Conservation (phyloP, 345 rosid genomes). For the Salix viminalis region DNA sequence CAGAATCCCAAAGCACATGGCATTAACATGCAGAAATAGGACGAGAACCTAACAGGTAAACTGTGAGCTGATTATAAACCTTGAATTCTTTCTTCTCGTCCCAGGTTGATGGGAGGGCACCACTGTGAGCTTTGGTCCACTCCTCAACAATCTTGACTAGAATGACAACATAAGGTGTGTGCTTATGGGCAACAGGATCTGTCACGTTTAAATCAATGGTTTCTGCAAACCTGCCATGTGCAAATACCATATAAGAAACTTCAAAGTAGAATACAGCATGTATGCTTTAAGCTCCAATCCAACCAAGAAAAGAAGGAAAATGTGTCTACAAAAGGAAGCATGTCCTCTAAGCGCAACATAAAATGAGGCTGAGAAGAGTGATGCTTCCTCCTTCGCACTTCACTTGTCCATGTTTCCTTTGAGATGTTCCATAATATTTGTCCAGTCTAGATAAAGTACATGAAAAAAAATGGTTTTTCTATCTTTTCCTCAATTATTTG, state of each 20-base stretch:
- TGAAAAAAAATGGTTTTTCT: too few species aligned
- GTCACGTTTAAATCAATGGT: slow-evolving; percentile 58
- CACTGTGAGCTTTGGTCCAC: slow-evolving; percentile 70
- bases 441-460: too few species aligned
- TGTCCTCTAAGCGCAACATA: not conserved
- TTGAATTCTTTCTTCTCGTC: slow-evolving; percentile 88
- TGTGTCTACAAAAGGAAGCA: not conserved
- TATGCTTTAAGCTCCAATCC: not conserved
- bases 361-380: not conserved
- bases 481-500: too few species aligned
- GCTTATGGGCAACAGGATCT: slow-evolving; percentile 86
- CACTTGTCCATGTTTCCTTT: too few species aligned
- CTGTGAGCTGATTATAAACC: slow-evolving; percentile 36
- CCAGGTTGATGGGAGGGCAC: slow-evolving; percentile 72
- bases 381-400: not conserved
- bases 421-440: too few species aligned
- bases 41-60: slow-evolving; percentile 17
- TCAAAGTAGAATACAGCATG: not conserved
- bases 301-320: slow-evolving; percentile 2
- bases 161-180: slow-evolving; percentile 85
- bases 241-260: slow-evolving; percentile 21
- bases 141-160: slow-evolving; percentile 81
- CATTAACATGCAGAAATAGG: slow-evolving; percentile 14
- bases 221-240: slow-evolving; percentile 62
- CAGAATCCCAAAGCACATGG: slow-evolving; percentile 17